Evolutionary conservation across 305 asterid species (phyloP).

Genomic region (Fraxinus floribunda): DNA sequence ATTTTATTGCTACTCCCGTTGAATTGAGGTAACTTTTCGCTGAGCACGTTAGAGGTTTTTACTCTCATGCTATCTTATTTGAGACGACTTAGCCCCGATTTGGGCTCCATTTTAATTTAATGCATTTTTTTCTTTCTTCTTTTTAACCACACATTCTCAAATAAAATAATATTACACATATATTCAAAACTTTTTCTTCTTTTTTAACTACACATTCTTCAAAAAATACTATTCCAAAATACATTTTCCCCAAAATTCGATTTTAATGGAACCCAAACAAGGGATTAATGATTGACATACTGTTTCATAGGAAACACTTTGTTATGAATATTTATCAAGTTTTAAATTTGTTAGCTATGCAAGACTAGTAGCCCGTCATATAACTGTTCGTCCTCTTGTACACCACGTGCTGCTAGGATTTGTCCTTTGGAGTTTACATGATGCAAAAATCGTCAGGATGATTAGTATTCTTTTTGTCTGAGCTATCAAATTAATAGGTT

Average conservation of each 20-base stretch:
- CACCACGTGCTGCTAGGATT: not conserved
- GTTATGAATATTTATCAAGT: not conserved
- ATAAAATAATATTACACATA: too few species aligned
- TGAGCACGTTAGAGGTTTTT: slow-evolving; percentile 5
- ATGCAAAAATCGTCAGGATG: slow-evolving; percentile 14
- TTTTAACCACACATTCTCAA: too few species aligned
- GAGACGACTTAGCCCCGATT: not conserved
- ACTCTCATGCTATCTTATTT: slow-evolving; percentile 6
- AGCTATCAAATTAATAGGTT: slow-evolving; percentile 2
- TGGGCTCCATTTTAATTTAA: too few species aligned
- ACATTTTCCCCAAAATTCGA: too few species aligned
- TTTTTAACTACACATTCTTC: too few species aligned
- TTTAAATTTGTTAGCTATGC: slow-evolving; percentile 8
- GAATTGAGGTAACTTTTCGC: slow-evolving; percentile 62
- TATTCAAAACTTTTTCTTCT: too few species aligned
- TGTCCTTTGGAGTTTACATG: not conserved
- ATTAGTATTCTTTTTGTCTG: not conserved
- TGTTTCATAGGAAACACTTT: not conserved
- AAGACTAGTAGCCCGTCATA: not conserved
- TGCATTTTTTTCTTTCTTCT: too few species aligned
- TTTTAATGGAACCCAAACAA: not conserved
- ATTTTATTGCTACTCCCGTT: slow-evolving; percentile 77
- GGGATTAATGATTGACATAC: not conserved
- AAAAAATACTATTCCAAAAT: too few species aligned
- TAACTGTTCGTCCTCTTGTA: slow-evolving; percentile 6